Evolutionary conservation across 164 flowering plant species (phyloP).

Genomic region (Vitis labrusca): DNA sequence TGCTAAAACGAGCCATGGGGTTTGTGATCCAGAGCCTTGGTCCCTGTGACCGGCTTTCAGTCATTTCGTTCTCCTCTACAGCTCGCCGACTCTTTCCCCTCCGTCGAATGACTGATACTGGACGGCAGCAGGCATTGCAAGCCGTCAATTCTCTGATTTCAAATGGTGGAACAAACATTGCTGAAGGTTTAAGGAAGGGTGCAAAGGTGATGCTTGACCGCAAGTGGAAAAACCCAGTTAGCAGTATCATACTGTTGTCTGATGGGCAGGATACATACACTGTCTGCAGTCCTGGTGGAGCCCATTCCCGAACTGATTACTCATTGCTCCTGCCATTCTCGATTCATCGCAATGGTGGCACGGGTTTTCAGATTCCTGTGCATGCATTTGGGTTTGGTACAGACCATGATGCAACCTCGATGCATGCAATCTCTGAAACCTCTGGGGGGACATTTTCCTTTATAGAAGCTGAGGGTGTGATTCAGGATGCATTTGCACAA

Average conservation of each 20-base stretch:
- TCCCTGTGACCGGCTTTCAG: constrained; percentile 85
- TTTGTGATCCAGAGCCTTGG: constrained; percentile 95
- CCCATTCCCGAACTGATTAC: constrained; percentile 34
- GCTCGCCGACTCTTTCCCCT: constrained; percentile 90
- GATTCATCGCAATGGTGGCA: constrained; percentile 26
- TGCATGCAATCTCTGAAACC: constrained; percentile 85
- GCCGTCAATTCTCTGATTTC: constrained; percentile 73
- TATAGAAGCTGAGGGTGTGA: constrained; percentile 79
- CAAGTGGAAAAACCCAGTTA: constrained; percentile 68
- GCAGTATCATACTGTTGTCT: constrained; percentile 79
- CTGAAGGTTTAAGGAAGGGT: constrained; percentile 79
- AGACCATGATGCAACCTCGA: constrained; percentile 85
- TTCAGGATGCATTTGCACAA: constrained; percentile 98
- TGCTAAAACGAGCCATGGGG: constrained; percentile 92
- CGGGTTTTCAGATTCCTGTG: constrained; percentile 65
- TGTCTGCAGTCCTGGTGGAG: constrained; percentile 29
- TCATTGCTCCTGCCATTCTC: constrained; percentile 60
- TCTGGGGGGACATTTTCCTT: constrained; percentile 99
- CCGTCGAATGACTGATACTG: constrained; percentile 73
- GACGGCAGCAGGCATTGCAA: constrained; percentile 73
- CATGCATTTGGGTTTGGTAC: constrained; percentile 93
- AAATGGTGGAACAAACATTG: constrained; percentile 93
- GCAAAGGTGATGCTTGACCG: constrained; percentile 81
- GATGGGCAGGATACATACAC: constrained; percentile 95
- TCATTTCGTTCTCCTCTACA: constrained; percentile 85